Base-by-base conservation (phyloP, 1,139 yeast genomes). In the Sugiyamaella sp. region DNA sequence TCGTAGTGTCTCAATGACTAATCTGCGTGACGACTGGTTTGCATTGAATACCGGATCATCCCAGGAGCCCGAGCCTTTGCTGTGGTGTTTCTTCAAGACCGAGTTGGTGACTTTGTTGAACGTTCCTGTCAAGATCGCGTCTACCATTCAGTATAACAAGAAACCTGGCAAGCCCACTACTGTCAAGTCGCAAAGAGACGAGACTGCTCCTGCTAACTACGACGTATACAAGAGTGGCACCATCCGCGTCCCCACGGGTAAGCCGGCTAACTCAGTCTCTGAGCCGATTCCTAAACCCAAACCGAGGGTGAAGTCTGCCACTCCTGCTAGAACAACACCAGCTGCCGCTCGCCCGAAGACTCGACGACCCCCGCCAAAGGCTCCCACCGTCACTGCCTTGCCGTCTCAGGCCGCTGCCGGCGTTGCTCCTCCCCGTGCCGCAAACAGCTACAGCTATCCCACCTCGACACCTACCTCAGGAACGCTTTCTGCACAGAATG, bases 11-110 rank as follows among this genome's bases (percentile, higher is more conserved):
- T 85, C 84, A 2, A 68, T 93, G 63, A 86, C 97, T 0, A 81
- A 77, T 43, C 75, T 82, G 55, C 95, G 93, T 61, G 99, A 95
- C 71, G 95, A 91, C 64, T 95, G 99, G 99, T 70, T 91, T 38
- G 95, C 96, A 1, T 70, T 93, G 39, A 84, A 85, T 25, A 73
- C 87, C 54, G 63, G 61, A 5, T 68, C 71, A 24, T 59, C 65
- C 4, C 61, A 70, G 61, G 65, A 84, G 81, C 90, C 97, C 0
- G 99, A 95, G 73, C 78, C 89, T 4, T 81, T 95, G 57, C 75
- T 93, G 55, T 87, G 87, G 70, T 79, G 90, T 58, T 81, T 81
- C 55, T 87, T 93, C 74, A 95, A 95, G 72, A 95, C 99, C 0
- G 99, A 95, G 68, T 74, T 95, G 51, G 75, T 88, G 1, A 84